Evolutionary conservation across 257 asterid species (phyloP).

Genomic region (Mentha longifolia): DNA sequence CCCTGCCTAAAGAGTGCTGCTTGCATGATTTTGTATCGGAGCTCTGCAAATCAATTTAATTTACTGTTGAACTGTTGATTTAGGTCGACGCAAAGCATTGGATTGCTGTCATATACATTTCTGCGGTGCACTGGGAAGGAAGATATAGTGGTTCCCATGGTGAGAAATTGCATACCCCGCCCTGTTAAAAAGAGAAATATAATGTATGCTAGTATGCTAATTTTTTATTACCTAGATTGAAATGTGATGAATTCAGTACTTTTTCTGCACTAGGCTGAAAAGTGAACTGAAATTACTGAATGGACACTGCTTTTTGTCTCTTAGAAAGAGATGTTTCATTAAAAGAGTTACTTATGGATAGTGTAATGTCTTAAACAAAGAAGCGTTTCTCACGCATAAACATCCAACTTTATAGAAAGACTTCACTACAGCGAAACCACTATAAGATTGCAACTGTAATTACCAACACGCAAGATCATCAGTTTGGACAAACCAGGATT

Average conservation of each 20-base stretch:
- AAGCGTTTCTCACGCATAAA: background rate
- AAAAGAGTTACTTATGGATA: background rate
- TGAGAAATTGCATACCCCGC: slow-evolving; percentile 36
- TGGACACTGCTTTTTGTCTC: background rate
- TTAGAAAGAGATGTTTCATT: background rate
- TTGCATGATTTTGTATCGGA: slow-evolving; percentile 21
- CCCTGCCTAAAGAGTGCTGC: background rate
- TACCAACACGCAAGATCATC: background rate
- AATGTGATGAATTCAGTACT: slow-evolving; percentile 2
- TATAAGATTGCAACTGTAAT: background rate
- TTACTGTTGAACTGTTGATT: slow-evolving; percentile 29
- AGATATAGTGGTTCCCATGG: slow-evolving; percentile 94
- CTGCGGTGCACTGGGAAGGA: slow-evolving; percentile 83
- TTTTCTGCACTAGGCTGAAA: slow-evolving; percentile 5
- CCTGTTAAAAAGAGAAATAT: background rate
- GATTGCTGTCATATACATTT: slow-evolving; percentile 84
- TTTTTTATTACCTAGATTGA: background rate
- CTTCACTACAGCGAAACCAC: background rate
- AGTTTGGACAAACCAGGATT: slow-evolving; percentile 6
- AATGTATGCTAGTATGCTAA: no score
- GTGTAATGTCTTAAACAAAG: background rate
- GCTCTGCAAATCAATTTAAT: background rate
- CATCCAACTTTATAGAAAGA: background rate
- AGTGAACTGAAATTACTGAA: background rate
- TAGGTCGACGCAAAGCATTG: slow-evolving; percentile 87